A percentile compares a stretch with the other conserved stretches of the same genome.
These are phyloP conservation scores for Apiotrichum gracile DNA, from an alignment of 1,284 basidiomycete species.

Conservation along the genomic window DNA sequence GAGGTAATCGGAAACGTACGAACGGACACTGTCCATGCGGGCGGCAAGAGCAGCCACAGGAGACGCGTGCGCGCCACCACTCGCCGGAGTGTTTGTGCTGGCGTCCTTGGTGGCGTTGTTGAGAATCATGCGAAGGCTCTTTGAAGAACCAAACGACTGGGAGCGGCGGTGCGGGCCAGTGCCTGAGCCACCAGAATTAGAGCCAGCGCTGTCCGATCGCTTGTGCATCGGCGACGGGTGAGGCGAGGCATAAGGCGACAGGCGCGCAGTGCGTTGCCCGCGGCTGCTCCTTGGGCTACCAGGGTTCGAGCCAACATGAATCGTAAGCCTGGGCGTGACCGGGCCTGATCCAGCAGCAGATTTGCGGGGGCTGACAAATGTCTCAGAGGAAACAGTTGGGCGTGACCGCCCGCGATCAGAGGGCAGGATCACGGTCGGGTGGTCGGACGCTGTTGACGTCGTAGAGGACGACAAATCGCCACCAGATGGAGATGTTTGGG, in stretches of 20 bases:
- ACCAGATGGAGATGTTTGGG: neutral
- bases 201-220: neutral
- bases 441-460: neutral
- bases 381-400: neutral
- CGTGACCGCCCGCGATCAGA: neutral
- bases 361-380: neutral
- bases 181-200: neutral
- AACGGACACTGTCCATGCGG: slow-evolving; percentile 13
- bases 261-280: slow-evolving; percentile 3
- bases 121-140: neutral
- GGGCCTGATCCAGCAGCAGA: neutral
- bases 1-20: slow-evolving; percentile 10
- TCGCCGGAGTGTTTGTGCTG: neutral
- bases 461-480: neutral
- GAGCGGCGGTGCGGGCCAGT: neutral
- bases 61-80: neutral
- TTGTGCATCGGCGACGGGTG: neutral
- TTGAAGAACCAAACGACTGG: neutral
- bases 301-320: neutral
- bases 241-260: slow-evolving; percentile 4
- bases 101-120: neutral
- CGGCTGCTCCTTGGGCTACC: neutral
- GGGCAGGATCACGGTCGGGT: neutral
- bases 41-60: neutral
- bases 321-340: slow-evolving; percentile 2